Conservation (phyloP, 805 yeast genomes). For the Cyberlindnera bimundalis region DNA sequence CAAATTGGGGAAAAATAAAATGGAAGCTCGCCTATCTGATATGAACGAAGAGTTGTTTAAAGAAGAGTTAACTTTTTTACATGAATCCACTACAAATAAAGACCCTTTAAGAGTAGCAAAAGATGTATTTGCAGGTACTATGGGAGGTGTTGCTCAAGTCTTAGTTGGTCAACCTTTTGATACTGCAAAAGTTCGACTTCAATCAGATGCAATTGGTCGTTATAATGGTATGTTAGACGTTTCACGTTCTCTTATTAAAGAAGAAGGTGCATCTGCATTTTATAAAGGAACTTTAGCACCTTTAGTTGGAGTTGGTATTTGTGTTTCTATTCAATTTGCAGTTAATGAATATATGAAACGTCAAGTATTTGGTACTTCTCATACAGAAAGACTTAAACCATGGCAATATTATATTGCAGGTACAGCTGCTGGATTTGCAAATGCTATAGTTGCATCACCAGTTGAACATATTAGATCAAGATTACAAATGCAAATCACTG, state of each 20-base stretch:
- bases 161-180: conserved; percentile 95
- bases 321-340: conserved; percentile 94
- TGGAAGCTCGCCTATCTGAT: conserved; percentile 1
- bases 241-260: conserved; percentile 61
- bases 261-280: conserved; percentile 84
- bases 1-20: no score
- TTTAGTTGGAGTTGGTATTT: conserved; percentile 89
- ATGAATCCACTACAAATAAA: conserved; percentile 6
- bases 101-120: conserved; percentile 25
- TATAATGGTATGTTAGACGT: conserved; percentile 76
- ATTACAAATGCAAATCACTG: conserved; percentile 76
- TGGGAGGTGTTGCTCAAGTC: conserved; percentile 96
- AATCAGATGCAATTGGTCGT: conserved; percentile 77
- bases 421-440: conserved; percentile 85
- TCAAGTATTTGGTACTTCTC: conserved; percentile 44
- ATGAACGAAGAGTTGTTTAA: conserved; percentile 16
- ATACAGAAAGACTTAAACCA: conserved; percentile 41
- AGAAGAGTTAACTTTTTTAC: conserved; percentile 14
- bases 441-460: conserved; percentile 85
- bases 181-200: conserved; percentile 89
- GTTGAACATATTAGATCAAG: conserved; percentile 94
- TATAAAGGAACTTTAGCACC: conserved; percentile 95
- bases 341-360: conserved; percentile 94
- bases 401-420: conserved; percentile 81
- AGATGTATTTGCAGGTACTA: conserved; percentile 67